Evolutionary conservation across 2,329 filamentous ascomycete species (phyloP).

Genomic region (Sporothrix dimorphospora): DNA sequence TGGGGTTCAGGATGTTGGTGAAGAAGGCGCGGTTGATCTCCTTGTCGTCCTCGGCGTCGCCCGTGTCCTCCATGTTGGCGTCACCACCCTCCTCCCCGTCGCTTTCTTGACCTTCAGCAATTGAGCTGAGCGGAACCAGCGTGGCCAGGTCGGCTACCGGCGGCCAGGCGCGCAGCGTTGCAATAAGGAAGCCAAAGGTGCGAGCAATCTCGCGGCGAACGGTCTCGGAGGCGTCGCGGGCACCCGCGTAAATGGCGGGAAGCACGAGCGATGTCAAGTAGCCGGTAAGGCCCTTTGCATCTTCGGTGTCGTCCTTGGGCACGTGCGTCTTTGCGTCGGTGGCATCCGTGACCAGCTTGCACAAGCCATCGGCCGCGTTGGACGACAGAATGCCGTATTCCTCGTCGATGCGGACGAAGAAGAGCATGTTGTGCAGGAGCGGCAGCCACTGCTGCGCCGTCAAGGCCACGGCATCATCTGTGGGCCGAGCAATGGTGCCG

Average conservation of each 20-base stretch:
- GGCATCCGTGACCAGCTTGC: conserved; percentile 72
- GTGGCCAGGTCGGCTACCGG: conserved; percentile 73
- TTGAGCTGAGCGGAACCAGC: conserved; percentile 58
- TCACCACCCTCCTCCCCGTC: background rate
- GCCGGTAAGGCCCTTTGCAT: conserved; percentile 52
- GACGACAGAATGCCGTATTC: conserved; percentile 80
- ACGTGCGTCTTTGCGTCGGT: conserved; percentile 46
- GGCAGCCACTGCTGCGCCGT: conserved; percentile 81
- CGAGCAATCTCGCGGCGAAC: conserved; percentile 81
- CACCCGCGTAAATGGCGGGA: conserved; percentile 74
- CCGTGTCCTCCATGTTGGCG: conserved; percentile 25
- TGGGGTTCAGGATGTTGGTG: conserved; percentile 87
- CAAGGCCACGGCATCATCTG: conserved; percentile 55
- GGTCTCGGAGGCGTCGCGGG: conserved; percentile 78
- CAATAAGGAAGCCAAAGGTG: conserved; percentile 77
- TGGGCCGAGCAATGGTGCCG: conserved; percentile 66
- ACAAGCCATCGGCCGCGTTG: conserved; percentile 80
- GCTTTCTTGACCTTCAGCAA: conserved; percentile 38
- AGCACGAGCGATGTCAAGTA: conserved; percentile 69
- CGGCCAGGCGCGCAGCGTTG: conserved; percentile 68
- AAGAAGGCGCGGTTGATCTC: conserved; percentile 76
- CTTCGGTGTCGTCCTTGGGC: conserved; percentile 22
- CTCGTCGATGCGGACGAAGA: conserved; percentile 81
- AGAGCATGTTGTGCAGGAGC: conserved; percentile 85
- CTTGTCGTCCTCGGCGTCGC: conserved; percentile 25